A percentile compares a stretch with the other conserved stretches of the same genome.
These are phyloP conservation scores for Quercus engelmannii DNA, from an alignment of 306 rosid species.

Conservation along the genomic window DNA sequence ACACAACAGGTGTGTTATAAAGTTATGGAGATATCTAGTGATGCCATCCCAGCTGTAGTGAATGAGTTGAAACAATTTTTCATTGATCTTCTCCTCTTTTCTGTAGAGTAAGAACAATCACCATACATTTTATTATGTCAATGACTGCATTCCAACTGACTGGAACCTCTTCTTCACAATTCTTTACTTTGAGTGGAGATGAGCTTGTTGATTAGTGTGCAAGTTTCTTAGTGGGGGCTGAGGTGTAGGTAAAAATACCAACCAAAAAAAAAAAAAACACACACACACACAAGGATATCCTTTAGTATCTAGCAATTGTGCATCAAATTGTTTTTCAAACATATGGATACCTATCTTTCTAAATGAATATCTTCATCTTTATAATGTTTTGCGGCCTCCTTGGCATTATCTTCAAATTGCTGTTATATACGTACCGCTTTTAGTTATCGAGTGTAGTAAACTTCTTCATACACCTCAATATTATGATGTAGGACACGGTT, in stretches of 20 bases:
- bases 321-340: not conserved
- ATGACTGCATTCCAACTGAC: not conserved
- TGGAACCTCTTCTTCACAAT: not conserved
- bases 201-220: not conserved
- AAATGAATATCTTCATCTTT: not conserved
- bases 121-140: not conserved
- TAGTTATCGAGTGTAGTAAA: not conserved
- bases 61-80: conserved; percentile 51
- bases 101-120: conserved; percentile 47
- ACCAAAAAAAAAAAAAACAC: no score
- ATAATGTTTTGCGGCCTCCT: conserved; percentile 1
- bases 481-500: no score
- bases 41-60: conserved; percentile 51
- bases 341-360: not conserved
- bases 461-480: not conserved
- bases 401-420: not conserved
- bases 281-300: not conserved
- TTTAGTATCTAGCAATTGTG: not conserved
- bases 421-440: not conserved
- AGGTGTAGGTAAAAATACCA: no score
- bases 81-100: conserved; percentile 42
- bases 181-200: not conserved
- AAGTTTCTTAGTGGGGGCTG: not conserved
- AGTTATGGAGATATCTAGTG: conserved; percentile 30
- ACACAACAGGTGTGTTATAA: conserved; percentile 38